Evolutionary conservation across 176 grass and related monocot species (phyloP), one percentile per base, ranked within the genome.

Genomic region (Oryza meridionalis): DNA sequence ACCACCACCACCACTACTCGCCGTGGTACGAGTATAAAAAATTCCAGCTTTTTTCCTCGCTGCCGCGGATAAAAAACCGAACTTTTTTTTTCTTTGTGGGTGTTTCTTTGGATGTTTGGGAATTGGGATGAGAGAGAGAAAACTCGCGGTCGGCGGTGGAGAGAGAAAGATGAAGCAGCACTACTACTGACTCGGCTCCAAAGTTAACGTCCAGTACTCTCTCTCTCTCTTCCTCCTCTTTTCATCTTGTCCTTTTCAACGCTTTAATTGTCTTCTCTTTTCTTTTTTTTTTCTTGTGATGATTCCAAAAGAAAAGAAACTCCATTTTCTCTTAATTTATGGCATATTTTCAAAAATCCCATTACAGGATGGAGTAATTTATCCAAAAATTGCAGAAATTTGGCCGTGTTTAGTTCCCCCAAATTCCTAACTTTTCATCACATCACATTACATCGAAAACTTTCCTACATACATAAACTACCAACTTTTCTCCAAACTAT

Each of bases 41-140:
- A 63, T 53, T 1, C 68, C 68, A 29, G 71, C 79, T 43, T 82
- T 82, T 82, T 82, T 1, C 68, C 68, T 17, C 14, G 80, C 80
- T 17, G 40, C 79, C n/a, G 67, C 11, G 44, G 67, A 51, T 47
- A 80, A 50, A 80, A 72, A 62, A 14, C 14, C 24, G 25, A 44
- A 31, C 29, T 31, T 31, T 31, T 35, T 33, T 29, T 31, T 72
- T 9, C 58, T 82, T 62, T 45, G 38, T n/a, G 50, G 22, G 35
- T 5, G 9, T 62, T n/a, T 40, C 11, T 25, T 15, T 40, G 5
- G 35, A 26, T 73, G 71, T 65, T 83, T 65, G 59, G 61, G 49
- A 43, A 14, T 62, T 13, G 71, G 22, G 15, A 75, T 75, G 58
- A n/a, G 22, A 40, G 70, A 62, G 55, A 73, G 70, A 40, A 29